A percentile compares a stretch with the other conserved stretches of the same genome.
These are phyloP conservation scores for Populus tomentosa DNA, from an alignment of 441 rosid genomes.

Conservation along the genomic window DNA sequence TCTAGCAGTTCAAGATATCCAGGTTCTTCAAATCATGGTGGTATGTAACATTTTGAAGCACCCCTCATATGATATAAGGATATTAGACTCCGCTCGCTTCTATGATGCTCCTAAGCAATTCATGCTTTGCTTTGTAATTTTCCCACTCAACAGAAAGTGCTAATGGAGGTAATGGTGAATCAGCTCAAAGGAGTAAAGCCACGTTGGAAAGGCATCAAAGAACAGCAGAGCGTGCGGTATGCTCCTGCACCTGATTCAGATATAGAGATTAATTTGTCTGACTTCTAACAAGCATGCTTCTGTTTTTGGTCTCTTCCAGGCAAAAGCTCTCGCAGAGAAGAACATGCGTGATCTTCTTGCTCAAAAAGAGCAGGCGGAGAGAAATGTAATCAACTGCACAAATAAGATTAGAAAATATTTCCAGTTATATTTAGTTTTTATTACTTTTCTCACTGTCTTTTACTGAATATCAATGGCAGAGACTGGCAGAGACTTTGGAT, in stretches of 20 bases:
- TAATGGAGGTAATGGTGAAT: conserved; percentile 48
- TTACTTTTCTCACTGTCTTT: conserved; percentile 15
- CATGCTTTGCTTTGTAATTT: conserved; percentile 24
- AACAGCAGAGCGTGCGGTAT: conserved; percentile 83
- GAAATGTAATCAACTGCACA: conserved; percentile 55
- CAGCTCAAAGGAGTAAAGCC: conserved; percentile 63
- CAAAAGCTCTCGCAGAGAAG: conserved; percentile 95
- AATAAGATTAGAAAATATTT: background rate
- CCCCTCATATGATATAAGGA: background rate
- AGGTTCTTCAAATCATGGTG: conserved; percentile 32
- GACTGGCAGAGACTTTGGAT: conserved; percentile 70
- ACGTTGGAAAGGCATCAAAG: conserved; percentile 71
- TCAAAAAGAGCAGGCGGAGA: conserved; percentile 88
- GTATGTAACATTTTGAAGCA: conserved; percentile 23
- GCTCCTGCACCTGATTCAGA: conserved; percentile 12
- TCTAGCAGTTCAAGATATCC: conserved; percentile 34
- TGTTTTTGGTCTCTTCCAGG: conserved; percentile 49
- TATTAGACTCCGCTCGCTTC: background rate
- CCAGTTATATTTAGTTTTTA: background rate
- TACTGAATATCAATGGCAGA: conserved; percentile 41
- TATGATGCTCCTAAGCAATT: conserved; percentile 10
- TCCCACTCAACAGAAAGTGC: conserved; percentile 27
- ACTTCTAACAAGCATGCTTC: conserved; percentile 5
- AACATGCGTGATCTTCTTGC: conserved; percentile 79
- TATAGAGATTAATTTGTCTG: background rate